Conservation (phyloP, 2,329 filamentous ascomycete species). For the Bipolaris oryzae region DNA sequence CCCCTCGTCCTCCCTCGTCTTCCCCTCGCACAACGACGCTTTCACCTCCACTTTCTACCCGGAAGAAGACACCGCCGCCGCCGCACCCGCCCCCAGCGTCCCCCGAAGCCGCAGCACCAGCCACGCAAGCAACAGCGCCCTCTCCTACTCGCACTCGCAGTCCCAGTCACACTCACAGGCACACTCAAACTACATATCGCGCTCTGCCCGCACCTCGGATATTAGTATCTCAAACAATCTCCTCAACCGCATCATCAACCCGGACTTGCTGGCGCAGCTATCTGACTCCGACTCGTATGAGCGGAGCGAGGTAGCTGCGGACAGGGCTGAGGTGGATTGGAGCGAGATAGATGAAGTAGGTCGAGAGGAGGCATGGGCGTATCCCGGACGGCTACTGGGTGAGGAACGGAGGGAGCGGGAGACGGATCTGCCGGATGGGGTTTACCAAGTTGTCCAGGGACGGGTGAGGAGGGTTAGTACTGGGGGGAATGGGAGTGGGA, state of each 20-base stretch:
- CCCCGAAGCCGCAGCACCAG: conserved; percentile 1
- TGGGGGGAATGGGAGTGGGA: not conserved
- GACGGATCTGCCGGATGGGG: conserved; percentile 11
- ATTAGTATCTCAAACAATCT: not conserved
- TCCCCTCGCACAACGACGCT: conserved; percentile 5
- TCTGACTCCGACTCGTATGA: not conserved
- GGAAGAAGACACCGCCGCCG: not conserved
- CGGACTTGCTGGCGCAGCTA: not conserved
- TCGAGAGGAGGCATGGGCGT: not conserved
- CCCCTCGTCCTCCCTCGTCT: not conserved
- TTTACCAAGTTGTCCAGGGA: conserved; percentile 15
- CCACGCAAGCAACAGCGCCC: not conserved
- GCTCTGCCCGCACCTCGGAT: not conserved
- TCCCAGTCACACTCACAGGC: not conserved
- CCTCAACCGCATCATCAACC: conserved; percentile 5
- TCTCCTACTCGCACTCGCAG: too few relatives aligned
- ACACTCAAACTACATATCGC: not conserved
- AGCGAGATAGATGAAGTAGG: too few relatives aligned
- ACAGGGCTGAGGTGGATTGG: too few relatives aligned
- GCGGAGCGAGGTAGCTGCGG: not conserved
- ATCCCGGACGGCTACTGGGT: not conserved
- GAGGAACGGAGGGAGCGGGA: not conserved
- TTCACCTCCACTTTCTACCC: conserved; percentile 10
- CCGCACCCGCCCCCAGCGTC: conserved; percentile 5
- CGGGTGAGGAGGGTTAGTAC: conserved; percentile 9